Conservation (phyloP, 2,329 filamentous ascomycete genomes). For the Capronia americana region DNA sequence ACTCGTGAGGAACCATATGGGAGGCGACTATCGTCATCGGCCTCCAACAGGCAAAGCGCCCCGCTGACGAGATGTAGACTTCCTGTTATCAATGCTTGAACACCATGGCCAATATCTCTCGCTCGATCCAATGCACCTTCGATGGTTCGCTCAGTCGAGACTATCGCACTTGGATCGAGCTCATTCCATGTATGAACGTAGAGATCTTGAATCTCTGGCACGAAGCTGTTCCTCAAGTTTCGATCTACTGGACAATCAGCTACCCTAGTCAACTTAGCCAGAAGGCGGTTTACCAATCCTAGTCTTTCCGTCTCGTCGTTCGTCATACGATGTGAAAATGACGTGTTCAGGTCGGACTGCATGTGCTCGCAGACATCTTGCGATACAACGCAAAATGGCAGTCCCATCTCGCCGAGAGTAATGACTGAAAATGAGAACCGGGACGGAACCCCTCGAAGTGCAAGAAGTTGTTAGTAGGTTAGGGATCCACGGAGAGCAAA, state of each 20-base stretch:
- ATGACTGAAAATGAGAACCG: constrained; percentile 20
- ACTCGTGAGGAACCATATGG: too few relatives aligned
- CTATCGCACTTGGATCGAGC: not conserved
- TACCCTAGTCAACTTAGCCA: not conserved
- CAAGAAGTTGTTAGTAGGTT: too few relatives aligned
- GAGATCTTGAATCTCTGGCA: constrained; percentile 9
- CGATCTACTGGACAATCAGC: not conserved
- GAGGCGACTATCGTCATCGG: too few relatives aligned
- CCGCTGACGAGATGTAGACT: constrained; percentile 85
- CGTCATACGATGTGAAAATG: constrained; percentile 19
- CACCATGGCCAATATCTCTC: not conserved
- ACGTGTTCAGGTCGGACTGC: not conserved
- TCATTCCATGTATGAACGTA: constrained; percentile 13
- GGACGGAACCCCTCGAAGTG: not conserved
- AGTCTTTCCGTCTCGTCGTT: constrained; percentile 13
- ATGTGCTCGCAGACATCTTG: constrained; percentile 1
- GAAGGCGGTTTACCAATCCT: constrained; percentile 9
- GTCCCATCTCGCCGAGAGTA: constrained; percentile 14
- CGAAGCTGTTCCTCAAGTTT: constrained; percentile 7
- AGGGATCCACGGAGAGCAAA: too few relatives aligned
- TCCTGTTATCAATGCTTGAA: constrained; percentile 69
- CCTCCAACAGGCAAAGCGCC: constrained; percentile 55
- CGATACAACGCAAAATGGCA: not conserved
- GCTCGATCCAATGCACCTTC: constrained; percentile 17
- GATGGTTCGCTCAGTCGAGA: not conserved